A percentile compares a stretch with the other conserved stretches of the same genome.
phyloP scores from a whole-genome alignment of 441 rosid species.

The Arabidopsis lyrata region DNA sequence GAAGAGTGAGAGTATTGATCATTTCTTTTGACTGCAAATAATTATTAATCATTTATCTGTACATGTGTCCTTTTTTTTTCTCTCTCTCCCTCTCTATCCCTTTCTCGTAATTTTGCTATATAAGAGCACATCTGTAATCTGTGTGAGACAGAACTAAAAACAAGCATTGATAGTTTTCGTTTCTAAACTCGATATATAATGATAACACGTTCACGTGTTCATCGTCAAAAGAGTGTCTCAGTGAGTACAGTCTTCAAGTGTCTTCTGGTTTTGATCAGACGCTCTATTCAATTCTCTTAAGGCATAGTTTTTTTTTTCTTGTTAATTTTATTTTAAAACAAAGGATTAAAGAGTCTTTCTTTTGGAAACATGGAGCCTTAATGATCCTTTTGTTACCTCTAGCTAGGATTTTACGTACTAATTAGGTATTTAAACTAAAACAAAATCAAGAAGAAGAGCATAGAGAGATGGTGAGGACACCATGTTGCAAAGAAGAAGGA shows the following conservation, averaged over 20 bases:
- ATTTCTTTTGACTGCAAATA: neutral
- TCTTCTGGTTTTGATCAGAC: conserved; percentile 44
- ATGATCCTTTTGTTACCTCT: conserved; percentile 1
- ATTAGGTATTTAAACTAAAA: neutral
- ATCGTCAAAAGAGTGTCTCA: conserved; percentile 39
- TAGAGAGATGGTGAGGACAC: conserved; percentile 51
- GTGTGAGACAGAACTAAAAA: neutral
- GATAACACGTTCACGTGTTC: conserved; percentile 37
- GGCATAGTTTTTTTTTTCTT: neutral
- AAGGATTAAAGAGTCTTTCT: neutral
- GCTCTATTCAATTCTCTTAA: conserved; percentile 40
- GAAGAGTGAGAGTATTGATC: no score
- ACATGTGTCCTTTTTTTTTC: neutral
- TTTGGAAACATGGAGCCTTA: neutral
- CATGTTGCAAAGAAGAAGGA: conserved; percentile 54
- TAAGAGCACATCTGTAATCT: conserved; percentile 20
- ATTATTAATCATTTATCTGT: neutral
- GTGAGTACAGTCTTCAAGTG: conserved; percentile 43
- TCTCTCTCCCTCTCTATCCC: neutral
- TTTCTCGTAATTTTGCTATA: conserved; percentile 22
- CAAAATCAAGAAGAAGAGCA: conserved; percentile 7
- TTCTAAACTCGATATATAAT: conserved; percentile 3
- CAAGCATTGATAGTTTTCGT: neutral
- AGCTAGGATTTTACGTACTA: conserved; percentile 18
- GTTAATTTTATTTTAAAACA: neutral